These are phyloP conservation scores for Persicaria tinctoria DNA, from an alignment of 148 eudicot species.

Conservation along the genomic window DNA sequence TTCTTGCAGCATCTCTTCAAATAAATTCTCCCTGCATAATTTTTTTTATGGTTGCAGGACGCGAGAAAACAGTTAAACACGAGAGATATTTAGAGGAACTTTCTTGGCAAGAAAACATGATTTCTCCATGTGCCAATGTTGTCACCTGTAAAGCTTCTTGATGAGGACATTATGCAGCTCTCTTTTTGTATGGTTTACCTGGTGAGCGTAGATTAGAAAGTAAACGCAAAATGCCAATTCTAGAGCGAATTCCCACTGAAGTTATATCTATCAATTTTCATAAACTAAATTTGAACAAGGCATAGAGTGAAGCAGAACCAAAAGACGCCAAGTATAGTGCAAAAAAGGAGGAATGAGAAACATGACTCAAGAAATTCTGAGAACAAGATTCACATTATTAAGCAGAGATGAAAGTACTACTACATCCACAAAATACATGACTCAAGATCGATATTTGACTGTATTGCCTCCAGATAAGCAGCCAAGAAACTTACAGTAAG, in stretches of 20 bases:
- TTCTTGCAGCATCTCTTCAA: conserved; percentile 94
- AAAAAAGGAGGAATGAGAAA: neutral
- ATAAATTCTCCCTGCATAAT: conserved; percentile 65
- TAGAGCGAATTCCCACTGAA: neutral
- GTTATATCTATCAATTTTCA: neutral
- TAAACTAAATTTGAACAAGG: neutral
- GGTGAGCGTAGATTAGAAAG: conserved; percentile 10
- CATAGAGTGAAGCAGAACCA: too few species aligned
- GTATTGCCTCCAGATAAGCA: too few species aligned
- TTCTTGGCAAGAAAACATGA: neutral
- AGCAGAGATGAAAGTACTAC: neutral
- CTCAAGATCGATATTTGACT: neutral
- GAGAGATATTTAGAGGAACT: neutral
- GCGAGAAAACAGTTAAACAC: neutral
- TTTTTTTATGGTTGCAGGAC: conserved; percentile 5
- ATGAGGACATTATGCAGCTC: conserved; percentile 95
- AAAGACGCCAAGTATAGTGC: neutral
- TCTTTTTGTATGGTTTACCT: conserved; percentile 95
- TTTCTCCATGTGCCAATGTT: neutral
- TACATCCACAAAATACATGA: conserved; percentile 1
- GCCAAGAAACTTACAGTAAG: too few species aligned
- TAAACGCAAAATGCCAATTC: neutral
- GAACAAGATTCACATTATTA: too few species aligned
- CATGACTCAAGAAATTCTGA: neutral
- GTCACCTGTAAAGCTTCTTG: conserved; percentile 84